These are phyloP conservation scores for Xylaria sp. DNA, from an alignment of 2,329 filamentous ascomycete genomes.

Conservation along the genomic window DNA sequence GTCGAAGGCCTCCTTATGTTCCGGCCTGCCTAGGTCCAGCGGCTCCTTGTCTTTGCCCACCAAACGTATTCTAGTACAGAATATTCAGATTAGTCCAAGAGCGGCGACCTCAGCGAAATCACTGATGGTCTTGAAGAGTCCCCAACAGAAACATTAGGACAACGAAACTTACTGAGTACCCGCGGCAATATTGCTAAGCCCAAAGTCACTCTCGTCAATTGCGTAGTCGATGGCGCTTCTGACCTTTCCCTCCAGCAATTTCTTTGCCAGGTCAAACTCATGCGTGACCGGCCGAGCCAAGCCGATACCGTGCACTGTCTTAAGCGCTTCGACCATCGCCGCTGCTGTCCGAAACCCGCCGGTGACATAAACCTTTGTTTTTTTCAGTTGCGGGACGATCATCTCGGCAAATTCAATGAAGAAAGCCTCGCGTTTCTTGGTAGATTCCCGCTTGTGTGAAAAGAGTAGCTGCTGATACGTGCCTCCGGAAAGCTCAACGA, in stretches of 20 bases:
- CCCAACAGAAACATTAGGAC: neutral
- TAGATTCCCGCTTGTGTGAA: slow-evolving; percentile 45
- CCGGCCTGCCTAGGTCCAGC: slow-evolving; percentile 40
- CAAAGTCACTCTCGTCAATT: slow-evolving; percentile 59
- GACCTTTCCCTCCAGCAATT: slow-evolving; percentile 47
- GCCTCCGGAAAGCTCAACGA: slow-evolving; percentile 71
- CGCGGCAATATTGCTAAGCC: slow-evolving; percentile 36
- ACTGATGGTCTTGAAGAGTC: no score
- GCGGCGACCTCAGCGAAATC: neutral
- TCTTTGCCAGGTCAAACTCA: slow-evolving; percentile 42
- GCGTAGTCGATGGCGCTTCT: slow-evolving; percentile 54
- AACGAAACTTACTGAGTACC: slow-evolving; percentile 41
- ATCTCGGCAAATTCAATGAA: slow-evolving; percentile 69
- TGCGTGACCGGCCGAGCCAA: slow-evolving; percentile 50
- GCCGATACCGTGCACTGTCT: slow-evolving; percentile 64
- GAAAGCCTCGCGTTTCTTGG: slow-evolving; percentile 66
- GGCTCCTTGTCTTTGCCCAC: slow-evolving; percentile 43
- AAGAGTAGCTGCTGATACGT: slow-evolving; percentile 60
- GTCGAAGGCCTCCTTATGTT: slow-evolving; percentile 41
- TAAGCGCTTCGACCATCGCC: slow-evolving; percentile 64
- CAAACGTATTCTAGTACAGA: slow-evolving; percentile 37
- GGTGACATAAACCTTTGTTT: slow-evolving; percentile 64
- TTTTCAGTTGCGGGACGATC: slow-evolving; percentile 50
- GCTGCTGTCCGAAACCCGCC: slow-evolving; percentile 60
- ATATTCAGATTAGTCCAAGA: neutral